Base-by-base conservation (phyloP, 495 filamentous ascomycete genomes). In the Annulohypoxylon moriforme region DNA sequence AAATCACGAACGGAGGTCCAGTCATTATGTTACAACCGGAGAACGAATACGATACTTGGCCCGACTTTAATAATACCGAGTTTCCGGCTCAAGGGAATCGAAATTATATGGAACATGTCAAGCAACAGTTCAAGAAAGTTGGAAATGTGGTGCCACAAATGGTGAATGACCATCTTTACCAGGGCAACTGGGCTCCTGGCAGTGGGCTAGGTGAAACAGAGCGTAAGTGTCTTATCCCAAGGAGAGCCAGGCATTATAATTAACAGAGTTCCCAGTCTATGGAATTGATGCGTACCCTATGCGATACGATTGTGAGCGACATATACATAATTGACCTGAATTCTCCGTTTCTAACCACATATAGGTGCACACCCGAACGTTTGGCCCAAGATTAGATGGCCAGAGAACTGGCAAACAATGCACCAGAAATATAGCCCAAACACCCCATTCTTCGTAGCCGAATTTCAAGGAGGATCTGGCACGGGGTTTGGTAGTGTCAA, bases 11-110 rank as follows among this genome's bases (percentile, higher is more conserved):
- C 60, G 92, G 90, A 3, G 92, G 92, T 0, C 90, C 91, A 0
- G 84, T 94, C 34, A 91, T 94, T 61, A 83, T 94, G 9, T 83
- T 90, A 46, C 92, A 94, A 79, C 90, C 91, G 0, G 92, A 94
- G 77, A 94, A 94, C 69, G 91, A 93, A 73, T 93, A 93, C 20
- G 66, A 57, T 29, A 68, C 66, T 29, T 68, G 58, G 66, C 59
- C 59, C n/a, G 58, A 34, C 74, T 84, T 84, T 1, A 82, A 77
- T 46, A 22, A 38, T 50, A 60, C 63, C 47, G 60, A 68, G 36
- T 60, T 71, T 53, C 53, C 44, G 0, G 36, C 61, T 27, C 56
- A 88, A 84, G 86, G 86, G 0, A 85, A 93, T 70, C 78, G 81
- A 0, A 78, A 81, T 1, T 94, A 94, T 77, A 89, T 94, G 80